Evolutionary conservation across 129 eudicot species (phyloP).

Genomic region (Pittosporum tobira): DNA sequence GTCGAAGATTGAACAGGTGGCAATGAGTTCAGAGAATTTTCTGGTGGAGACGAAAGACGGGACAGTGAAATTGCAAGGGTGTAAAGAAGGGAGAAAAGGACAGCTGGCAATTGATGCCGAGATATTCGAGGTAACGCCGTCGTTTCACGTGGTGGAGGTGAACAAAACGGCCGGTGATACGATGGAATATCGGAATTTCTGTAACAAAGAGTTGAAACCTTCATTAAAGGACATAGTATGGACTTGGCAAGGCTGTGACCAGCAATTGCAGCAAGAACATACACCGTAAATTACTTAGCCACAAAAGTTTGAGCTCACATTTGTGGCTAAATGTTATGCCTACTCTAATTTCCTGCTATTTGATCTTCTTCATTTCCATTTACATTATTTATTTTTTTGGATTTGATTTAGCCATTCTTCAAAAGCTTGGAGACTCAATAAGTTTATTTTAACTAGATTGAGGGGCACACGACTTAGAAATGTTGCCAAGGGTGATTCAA

Average conservation of each 20-base stretch:
- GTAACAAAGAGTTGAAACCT: constrained; percentile 47
- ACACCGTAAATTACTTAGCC: not conserved
- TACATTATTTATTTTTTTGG: not conserved
- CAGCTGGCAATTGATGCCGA: constrained; percentile 46
- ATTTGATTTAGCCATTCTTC: no score
- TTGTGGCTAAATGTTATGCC: not conserved
- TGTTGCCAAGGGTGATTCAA: no score
- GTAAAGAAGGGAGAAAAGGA: constrained; percentile 52
- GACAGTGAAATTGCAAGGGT: constrained; percentile 33
- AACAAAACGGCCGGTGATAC: constrained; percentile 45
- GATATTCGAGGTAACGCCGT: constrained; percentile 55
- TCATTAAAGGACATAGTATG: constrained; percentile 33
- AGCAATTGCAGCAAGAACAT: not conserved
- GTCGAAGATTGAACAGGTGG: constrained; percentile 6
- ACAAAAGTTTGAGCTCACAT: not conserved
- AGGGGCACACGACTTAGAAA: no score
- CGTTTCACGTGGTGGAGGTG: constrained; percentile 52
- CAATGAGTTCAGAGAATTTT: constrained; percentile 15
- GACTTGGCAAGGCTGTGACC: constrained; percentile 4
- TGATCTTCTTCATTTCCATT: no score
- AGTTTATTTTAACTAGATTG: no score
- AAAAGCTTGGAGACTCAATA: no score
- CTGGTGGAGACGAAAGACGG: constrained; percentile 37
- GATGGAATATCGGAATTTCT: constrained; percentile 39
- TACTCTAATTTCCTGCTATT: not conserved